These are phyloP conservation scores for Spathaspora hagerdaliae DNA, from an alignment of 805 yeast genomes.

Conservation along the genomic window DNA sequence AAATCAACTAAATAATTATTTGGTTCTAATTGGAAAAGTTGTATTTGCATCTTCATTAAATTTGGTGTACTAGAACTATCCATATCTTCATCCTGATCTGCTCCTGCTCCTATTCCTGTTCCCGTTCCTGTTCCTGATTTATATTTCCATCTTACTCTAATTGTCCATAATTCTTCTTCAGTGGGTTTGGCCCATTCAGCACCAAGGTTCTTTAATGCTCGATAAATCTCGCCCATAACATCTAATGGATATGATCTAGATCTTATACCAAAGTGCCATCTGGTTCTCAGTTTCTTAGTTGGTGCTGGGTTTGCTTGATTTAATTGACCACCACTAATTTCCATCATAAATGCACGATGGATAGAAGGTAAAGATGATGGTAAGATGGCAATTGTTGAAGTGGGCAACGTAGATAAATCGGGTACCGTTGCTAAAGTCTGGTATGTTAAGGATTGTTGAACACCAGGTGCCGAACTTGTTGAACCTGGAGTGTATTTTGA, in stretches of 20 bases:
- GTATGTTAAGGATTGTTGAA: constrained; percentile 42
- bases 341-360: constrained; percentile 89
- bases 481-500: constrained; percentile 16
- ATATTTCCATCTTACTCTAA: constrained; percentile 90
- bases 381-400: constrained; percentile 83
- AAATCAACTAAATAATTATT: constrained; percentile 95
- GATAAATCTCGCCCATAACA: constrained; percentile 97
- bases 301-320: constrained; percentile 44
- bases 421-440: constrained; percentile 46
- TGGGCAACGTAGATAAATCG: constrained; percentile 50
- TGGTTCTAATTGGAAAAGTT: constrained; percentile 91
- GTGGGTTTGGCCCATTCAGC: constrained; percentile 97
- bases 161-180: constrained; percentile 95
- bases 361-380: constrained; percentile 94
- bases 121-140: not conserved
- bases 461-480: constrained; percentile 37
- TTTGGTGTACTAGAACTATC: constrained; percentile 46
- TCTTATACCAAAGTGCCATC: constrained; percentile 98
- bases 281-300: constrained; percentile 82
- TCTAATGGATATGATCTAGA: constrained; percentile 94
- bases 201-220: constrained; percentile 88
- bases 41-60: constrained; percentile 95
- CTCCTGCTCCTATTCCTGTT: not conserved
- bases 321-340: constrained; percentile 21
- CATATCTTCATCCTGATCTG: constrained; percentile 25